phyloP scores from a whole-genome alignment of 2,329 filamentous ascomycete genomes.

The Aspergillus fischeri region DNA sequence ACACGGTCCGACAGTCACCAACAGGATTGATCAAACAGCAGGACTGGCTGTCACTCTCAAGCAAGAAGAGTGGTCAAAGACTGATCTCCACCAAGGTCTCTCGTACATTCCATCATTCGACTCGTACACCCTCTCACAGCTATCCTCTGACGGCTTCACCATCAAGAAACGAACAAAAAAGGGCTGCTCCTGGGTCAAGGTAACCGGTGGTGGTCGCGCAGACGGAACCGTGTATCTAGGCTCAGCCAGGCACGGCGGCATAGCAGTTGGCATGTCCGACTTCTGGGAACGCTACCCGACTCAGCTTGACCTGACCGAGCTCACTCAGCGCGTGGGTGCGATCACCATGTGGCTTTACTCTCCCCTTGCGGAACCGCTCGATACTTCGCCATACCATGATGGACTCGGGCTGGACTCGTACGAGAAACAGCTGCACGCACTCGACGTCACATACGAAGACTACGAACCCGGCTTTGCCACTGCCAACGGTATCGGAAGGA shows the following conservation, averaged over 20 bases:
- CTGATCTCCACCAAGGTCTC: slow-evolving; percentile 3
- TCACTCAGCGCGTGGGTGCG: slow-evolving; percentile 42
- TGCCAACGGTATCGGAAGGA: slow-evolving; percentile 55
- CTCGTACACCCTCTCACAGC: slow-evolving; percentile 54
- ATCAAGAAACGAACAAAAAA: slow-evolving; percentile 58
- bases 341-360: slow-evolving; percentile 61
- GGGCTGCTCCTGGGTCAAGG: slow-evolving; percentile 55
- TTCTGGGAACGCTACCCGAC: slow-evolving; percentile 64
- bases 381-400: slow-evolving; percentile 56
- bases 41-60: slow-evolving; percentile 41
- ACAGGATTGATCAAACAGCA: slow-evolving; percentile 10
- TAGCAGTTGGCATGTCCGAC: slow-evolving; percentile 55
- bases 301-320: slow-evolving; percentile 51
- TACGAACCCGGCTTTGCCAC: slow-evolving; percentile 54
- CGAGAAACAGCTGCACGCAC: slow-evolving; percentile 54
- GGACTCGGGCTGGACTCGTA: slow-evolving; percentile 55
- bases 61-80: slow-evolving; percentile 21
- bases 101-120: slow-evolving; percentile 55
- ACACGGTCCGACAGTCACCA: slow-evolving; percentile 38
- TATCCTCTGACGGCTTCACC: slow-evolving; percentile 58
- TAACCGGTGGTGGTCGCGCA: slow-evolving; percentile 50
- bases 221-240: slow-evolving; percentile 58
- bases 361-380: slow-evolving; percentile 53
- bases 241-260: slow-evolving; percentile 53
- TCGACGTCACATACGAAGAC: slow-evolving; percentile 62